Base-by-base conservation (phyloP, 768 basidiomycete genomes). In the Tylopilus felleus region DNA sequence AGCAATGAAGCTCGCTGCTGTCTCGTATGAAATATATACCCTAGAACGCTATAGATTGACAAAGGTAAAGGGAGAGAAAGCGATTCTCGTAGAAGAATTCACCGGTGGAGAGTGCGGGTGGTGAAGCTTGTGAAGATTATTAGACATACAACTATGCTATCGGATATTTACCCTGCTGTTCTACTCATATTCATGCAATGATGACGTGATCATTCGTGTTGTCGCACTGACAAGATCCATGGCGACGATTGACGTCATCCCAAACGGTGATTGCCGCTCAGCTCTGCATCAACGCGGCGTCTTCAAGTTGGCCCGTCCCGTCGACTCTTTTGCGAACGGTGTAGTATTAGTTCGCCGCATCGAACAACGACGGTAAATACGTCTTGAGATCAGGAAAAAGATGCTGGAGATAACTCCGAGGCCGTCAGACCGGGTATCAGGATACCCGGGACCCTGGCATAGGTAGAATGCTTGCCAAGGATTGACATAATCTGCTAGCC, bases 1-100 rank as follows among this genome's bases (percentile, higher is more conserved):
- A 36, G 96, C 95, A 2, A 92, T 92, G 85, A 80, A 76, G 56
- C 81, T 96, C 5, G 88, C 96, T 0, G 81, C 80, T 9, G 70
- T 71, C 4, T 85, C 88, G 2, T 97, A 93, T 67, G 88, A 93
- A 60, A 72, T 80, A 10, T 97, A 94, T 67, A 71, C 77, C 14
- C 75, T 97, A 5, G 88, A 93, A 65, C 81, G 95, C 13, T 82
- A 90, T 65, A 75, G 83, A 9, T 69, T 98, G 35, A 71, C 77
- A 47, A 98, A 96, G 71, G 66, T 67, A 5, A 70, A 70, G 41
- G 93, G 93, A 1, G 76, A 82, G 56, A 72, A 65, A 7, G 72
- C 75, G 5, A 72, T 96, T 8, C 69, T 71, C 2, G 73, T 96
- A 10, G 76, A 82, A 52, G 75, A 77, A 0, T 96, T 84, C 65